Evolutionary conservation across 1,284 basidiomycete genomes (phyloP).

Genomic region (Porogramme epimiltina): DNA sequence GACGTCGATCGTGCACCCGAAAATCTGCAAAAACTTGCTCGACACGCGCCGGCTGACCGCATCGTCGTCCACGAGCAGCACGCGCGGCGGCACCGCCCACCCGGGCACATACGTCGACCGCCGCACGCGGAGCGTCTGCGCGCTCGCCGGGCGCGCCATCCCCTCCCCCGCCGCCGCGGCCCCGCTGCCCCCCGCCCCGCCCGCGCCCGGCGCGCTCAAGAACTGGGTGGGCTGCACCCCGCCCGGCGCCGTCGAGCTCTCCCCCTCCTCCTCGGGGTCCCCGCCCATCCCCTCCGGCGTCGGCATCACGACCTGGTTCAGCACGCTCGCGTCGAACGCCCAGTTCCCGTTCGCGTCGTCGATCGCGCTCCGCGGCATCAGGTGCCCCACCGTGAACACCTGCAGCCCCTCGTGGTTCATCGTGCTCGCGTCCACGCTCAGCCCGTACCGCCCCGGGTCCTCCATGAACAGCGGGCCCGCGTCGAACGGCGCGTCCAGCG

Average conservation of each 20-base stretch:
- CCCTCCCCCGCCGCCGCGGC: constrained; percentile 7
- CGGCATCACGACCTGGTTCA: constrained; percentile 34
- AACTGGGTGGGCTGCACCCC: constrained; percentile 25
- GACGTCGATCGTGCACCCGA: constrained; percentile 93
- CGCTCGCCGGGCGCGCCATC: constrained; percentile 28
- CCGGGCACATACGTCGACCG: constrained; percentile 84
- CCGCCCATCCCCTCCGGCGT: constrained; percentile 35
- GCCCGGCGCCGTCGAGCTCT: constrained; percentile 20
- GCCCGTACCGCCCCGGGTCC: constrained; percentile 23
- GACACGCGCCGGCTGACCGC: constrained; percentile 87
- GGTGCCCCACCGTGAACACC: constrained; percentile 82
- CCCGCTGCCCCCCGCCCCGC: neutral
- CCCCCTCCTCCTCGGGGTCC: constrained; percentile 31
- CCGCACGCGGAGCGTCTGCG: constrained; percentile 62
- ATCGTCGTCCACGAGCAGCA: constrained; percentile 95
- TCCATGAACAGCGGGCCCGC: constrained; percentile 42
- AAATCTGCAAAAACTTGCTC: constrained; percentile 93
- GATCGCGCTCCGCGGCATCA: constrained; percentile 59
- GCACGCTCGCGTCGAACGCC: constrained; percentile 46
- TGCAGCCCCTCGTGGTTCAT: constrained; percentile 66
- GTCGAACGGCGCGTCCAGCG: constrained; percentile 25
- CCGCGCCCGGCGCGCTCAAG: constrained; percentile 15
- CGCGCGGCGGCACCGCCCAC: constrained; percentile 85
- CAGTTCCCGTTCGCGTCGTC: constrained; percentile 62
- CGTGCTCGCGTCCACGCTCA: constrained; percentile 25